phyloP scores from a whole-genome alignment of 208 protist species.

The Leptomonas pyrrhocoris region DNA sequence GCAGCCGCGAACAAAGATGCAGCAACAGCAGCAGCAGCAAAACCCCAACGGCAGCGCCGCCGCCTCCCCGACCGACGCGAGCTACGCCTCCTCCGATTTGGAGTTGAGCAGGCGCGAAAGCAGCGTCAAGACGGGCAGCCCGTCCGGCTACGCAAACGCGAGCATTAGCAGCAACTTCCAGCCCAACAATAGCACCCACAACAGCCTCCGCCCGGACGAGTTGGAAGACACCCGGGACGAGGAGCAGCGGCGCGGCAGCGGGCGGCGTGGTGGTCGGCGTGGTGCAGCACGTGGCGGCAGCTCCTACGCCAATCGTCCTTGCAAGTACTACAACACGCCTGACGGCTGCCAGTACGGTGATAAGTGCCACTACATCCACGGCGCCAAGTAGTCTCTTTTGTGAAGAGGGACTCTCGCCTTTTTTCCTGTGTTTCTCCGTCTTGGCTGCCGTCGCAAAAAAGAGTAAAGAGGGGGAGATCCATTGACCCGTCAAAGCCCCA shows the following conservation, averaged over 20 bases:
- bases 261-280: conserved; percentile 27
- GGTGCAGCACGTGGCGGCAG: conserved; percentile 21
- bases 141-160: conserved; percentile 14
- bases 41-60: conserved; percentile 19
- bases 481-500: too few relatives aligned
- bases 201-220: conserved; percentile 27
- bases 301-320: conserved; percentile 24
- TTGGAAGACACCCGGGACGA: conserved; percentile 31
- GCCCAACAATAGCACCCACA: conserved; percentile 20
- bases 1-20: conserved; percentile 66
- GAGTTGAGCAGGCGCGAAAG: conserved; percentile 32
- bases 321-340: conserved; percentile 38
- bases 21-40: conserved; percentile 49
- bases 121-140: conserved; percentile 10
- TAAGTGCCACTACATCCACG: conserved; percentile 47
- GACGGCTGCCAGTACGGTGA: conserved; percentile 52
- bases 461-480: too few relatives aligned
- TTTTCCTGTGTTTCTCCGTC: too few relatives aligned
- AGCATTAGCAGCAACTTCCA: conserved; percentile 22
- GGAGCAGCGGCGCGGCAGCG: conserved; percentile 37
- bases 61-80: conserved; percentile 32
- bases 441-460: too few relatives aligned
- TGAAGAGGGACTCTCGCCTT: too few relatives aligned
- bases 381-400: conserved; percentile 24
- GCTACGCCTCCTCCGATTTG: conserved; percentile 29